Conservation (phyloP, 306 rosid genomes). For the Senna siamea region DNA sequence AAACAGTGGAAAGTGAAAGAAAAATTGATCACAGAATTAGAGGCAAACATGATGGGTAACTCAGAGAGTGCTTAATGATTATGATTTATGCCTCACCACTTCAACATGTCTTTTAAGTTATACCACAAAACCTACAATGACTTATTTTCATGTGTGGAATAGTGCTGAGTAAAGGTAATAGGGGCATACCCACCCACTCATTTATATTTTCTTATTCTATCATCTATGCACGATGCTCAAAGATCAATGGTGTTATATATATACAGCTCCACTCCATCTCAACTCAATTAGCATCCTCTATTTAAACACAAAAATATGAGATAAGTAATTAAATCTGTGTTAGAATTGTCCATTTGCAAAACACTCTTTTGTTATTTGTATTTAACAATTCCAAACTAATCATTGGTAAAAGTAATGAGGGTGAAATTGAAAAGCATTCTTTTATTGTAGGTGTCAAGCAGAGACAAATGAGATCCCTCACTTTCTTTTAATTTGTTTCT, state of each 20-base stretch:
- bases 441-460: constrained; percentile 5
- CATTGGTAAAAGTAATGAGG: not conserved
- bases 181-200: constrained; percentile 51
- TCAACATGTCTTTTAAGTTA: constrained; percentile 29
- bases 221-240: constrained; percentile 63
- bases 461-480: not conserved
- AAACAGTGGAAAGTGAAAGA: not conserved
- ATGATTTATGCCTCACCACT: constrained; percentile 17
- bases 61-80: constrained; percentile 21
- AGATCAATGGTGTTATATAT: too few species aligned
- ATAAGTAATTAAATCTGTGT: constrained; percentile 24
- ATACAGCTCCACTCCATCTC: too few species aligned
- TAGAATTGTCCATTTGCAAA: constrained; percentile 40
- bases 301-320: too few species aligned
- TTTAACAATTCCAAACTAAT: not conserved
- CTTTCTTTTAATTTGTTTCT: too few species aligned
- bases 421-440: not conserved
- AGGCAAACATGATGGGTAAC: constrained; percentile 15
- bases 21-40: constrained; percentile 10
- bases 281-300: too few species aligned
- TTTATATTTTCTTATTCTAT: constrained; percentile 55
- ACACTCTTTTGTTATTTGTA: too few species aligned
- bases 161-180: constrained; percentile 48
- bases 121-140: too few species aligned
- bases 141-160: constrained; percentile 67